Base-by-base conservation (phyloP, 2,329 filamentous ascomycete genomes). In the Teratosphaeria zuluensis region DNA sequence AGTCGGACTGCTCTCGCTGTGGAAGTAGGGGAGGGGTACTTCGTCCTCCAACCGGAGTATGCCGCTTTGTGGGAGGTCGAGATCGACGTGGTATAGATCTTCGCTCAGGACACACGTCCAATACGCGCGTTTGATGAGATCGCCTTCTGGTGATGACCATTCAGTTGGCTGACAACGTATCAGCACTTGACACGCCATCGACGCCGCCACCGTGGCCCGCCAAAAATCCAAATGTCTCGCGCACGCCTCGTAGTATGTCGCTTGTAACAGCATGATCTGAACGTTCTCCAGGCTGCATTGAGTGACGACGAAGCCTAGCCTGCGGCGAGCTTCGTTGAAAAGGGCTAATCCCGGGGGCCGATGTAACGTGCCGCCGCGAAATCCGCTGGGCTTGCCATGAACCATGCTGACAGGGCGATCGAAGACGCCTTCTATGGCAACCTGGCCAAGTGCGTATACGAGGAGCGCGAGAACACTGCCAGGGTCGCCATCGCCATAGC, bases 251-350 rank as follows among this genome's bases (percentile, higher is more conserved):
- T 63, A 68, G 55, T 68, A 69, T 5, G 61, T 67, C 7, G 81
- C 81, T 59, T 81, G 76, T 31, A 86, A 72, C 6, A 82, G 75
- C 64, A 80, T 78, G 53, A 83, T 78, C 64, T 86, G 84, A 7
- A 85, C 76, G 60, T 81, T 84, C 63, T 84, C 82, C 30, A 86
- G 68, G 55, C 77, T 81, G 65, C 77, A 81, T 28, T 82, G 78
- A 1, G 79, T 79, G 56, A 80, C 65, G 9, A 79, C 75, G 66
- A 84, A 84, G 0, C 84, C 83, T 66, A 85, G 76, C n/a, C 81
- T 75, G 59, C 77, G 78, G 55, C 83, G 76, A 16, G 82, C 84
- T 68, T 85, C 83, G 62, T 86, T 86, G 70, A 85, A 86, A 38
- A 84, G 76, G 1, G 76, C 75, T 2, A 86, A 67, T 0, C 84